Percentiles rank a stretch among this genome's conserved stretches.
These are phyloP conservation scores for Selaginella moellendorffii DNA, from an alignment of 75 land plant species.

Conservation along the genomic window DNA sequence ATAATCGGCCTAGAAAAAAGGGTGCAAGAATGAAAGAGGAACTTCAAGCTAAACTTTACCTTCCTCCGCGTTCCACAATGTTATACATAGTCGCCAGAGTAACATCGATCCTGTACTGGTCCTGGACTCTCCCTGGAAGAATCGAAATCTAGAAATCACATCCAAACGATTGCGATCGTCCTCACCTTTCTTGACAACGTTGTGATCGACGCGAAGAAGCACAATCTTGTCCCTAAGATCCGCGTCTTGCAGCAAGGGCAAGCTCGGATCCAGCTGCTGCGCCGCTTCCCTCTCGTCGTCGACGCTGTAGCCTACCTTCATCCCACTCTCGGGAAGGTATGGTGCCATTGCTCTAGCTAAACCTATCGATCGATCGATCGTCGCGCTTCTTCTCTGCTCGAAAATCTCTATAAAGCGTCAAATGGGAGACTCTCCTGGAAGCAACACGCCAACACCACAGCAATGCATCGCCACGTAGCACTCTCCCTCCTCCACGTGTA, in stretches of 20 bases:
- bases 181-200: slow-evolving; percentile 42
- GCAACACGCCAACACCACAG: no score
- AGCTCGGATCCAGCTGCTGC: slow-evolving; percentile 23
- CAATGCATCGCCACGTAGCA: no score
- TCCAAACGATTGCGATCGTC: background rate
- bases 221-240: slow-evolving; percentile 40
- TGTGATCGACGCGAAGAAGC: slow-evolving; percentile 41
- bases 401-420: no score
- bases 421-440: no score
- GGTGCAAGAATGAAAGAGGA: background rate
- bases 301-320: slow-evolving; percentile 34
- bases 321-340: background rate
- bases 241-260: slow-evolving; percentile 37
- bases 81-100: slow-evolving; percentile 44
- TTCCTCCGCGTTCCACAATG: slow-evolving; percentile 42
- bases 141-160: background rate
- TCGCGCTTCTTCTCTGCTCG: no score
- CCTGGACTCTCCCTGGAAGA: slow-evolving; percentile 30
- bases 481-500: no score
- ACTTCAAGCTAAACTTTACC: slow-evolving; percentile 12
- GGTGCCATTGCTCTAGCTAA: background rate
- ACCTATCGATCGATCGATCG: no score
- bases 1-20: slow-evolving; percentile 30
- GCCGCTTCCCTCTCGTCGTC: slow-evolving; percentile 23
- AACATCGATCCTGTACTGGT: slow-evolving; percentile 40